A percentile compares a stretch with the other conserved stretches of the same genome.
Conservation (phyloP, 2,329 filamentous ascomycete genomes). For the Trichoderma sp. region DNA sequence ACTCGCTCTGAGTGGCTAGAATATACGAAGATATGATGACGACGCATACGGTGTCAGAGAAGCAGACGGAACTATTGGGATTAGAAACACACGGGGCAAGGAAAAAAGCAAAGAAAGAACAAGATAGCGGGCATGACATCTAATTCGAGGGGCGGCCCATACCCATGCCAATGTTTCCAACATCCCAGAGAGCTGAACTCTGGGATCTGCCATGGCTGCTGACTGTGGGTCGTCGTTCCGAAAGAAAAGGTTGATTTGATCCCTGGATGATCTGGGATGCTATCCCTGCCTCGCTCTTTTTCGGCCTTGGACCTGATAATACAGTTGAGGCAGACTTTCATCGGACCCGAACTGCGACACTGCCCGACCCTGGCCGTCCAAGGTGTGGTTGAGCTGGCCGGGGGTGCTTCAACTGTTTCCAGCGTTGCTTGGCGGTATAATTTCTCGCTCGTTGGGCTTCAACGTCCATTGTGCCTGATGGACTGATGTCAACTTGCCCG, state of each 20-base stretch:
- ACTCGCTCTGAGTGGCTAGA: slow-evolving; percentile 15
- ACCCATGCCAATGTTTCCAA: slow-evolving; percentile 9
- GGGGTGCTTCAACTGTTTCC: background rate
- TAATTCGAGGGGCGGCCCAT: slow-evolving; percentile 12
- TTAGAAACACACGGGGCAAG: background rate
- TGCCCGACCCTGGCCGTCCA: background rate
- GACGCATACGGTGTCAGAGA: slow-evolving; percentile 12
- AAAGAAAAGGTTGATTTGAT: background rate
- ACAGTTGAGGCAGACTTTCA: background rate
- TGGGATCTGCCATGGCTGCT: slow-evolving; percentile 3
- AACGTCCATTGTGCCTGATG: slow-evolving; percentile 5
- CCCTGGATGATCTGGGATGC: background rate
- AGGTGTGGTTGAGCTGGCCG: background rate
- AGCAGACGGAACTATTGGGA: background rate
- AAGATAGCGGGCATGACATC: slow-evolving; percentile 15
- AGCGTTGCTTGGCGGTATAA: background rate
- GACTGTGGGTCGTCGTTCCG: background rate
- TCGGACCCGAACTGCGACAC: background rate
- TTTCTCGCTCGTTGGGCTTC: slow-evolving; percentile 2
- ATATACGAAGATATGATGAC: slow-evolving; percentile 22
- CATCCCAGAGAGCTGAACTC: slow-evolving; percentile 24
- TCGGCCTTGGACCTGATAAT: background rate
- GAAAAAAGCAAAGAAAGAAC: slow-evolving; percentile 12
- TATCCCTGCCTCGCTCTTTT: background rate
- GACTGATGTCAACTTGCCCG: background rate